Conservation (phyloP, 1,139 yeast species). For the Schwanniomyces etchellsii region DNA sequence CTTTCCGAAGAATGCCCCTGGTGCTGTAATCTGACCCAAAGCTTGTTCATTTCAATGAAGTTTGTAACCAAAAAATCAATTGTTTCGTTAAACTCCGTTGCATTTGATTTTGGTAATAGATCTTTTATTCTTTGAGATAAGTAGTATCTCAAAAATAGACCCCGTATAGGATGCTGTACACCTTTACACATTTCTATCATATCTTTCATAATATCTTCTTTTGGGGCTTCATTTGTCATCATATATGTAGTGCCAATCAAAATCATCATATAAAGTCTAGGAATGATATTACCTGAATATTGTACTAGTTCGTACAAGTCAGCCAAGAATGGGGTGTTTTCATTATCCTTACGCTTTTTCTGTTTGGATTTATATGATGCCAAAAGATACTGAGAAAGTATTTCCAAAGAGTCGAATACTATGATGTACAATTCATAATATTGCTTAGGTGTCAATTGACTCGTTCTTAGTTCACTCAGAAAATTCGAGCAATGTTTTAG, state of each 20-base stretch:
- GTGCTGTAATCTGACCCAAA: conserved; percentile 95
- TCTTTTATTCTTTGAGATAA: conserved; percentile 80
- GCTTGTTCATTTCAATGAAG: conserved; percentile 94
- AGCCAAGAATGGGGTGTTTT: conserved; percentile 58
- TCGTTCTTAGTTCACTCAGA: conserved; percentile 76
- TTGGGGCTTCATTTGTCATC: conserved; percentile 73
- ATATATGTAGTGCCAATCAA: conserved; percentile 91
- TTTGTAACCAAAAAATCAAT: conserved; percentile 73
- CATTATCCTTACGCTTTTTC: conserved; percentile 8
- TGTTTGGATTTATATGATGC: conserved; percentile 53
- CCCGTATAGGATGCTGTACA: conserved; percentile 93
- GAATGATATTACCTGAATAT: conserved; percentile 89
- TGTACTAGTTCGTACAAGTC: conserved; percentile 93
- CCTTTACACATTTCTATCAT: conserved; percentile 98
- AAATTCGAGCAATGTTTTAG: conserved; percentile 82
- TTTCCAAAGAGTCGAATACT: conserved; percentile 77
- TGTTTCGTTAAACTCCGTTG: conserved; percentile 55
- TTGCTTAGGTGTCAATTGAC: conserved; percentile 77
- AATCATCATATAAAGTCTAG: conserved; percentile 88
- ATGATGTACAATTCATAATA: conserved; percentile 89
- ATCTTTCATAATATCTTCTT: conserved; percentile 84
- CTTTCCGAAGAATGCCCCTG: conserved; percentile 91
- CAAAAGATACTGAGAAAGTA: conserved; percentile 57
- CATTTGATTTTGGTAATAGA: conserved; percentile 45
- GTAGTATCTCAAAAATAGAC: conserved; percentile 83